A percentile compares a stretch with the other conserved stretches of the same genome.
Conservation (phyloP, 495 filamentous ascomycete genomes). For the Tetracladium marchalianum region DNA sequence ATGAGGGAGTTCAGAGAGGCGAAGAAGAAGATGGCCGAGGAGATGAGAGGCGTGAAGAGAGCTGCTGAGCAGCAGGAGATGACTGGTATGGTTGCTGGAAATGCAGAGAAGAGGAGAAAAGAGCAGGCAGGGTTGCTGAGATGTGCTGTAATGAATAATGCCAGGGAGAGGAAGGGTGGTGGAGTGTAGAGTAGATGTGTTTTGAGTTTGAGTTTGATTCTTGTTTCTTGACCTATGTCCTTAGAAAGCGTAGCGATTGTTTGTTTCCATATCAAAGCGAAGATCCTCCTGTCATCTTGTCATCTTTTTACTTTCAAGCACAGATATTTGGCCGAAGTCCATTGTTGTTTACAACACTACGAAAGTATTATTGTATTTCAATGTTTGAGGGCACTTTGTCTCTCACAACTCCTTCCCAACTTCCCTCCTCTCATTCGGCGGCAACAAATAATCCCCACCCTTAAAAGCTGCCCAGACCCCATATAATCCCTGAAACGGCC, state of each 20-base stretch:
- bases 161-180: not conserved
- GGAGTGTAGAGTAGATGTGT: too few relatives aligned
- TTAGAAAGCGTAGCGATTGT: too few relatives aligned
- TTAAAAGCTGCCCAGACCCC: slow-evolving; percentile 20
- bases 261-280: too few relatives aligned
- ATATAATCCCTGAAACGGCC: slow-evolving; percentile 25
- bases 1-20: slow-evolving; percentile 18
- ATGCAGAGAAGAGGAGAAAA: slow-evolving; percentile 1
- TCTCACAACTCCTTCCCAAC: not conserved
- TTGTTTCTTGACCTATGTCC: too few relatives aligned
- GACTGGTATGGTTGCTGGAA: slow-evolving; percentile 2
- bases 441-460: slow-evolving; percentile 24
- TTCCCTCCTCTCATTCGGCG: not conserved
- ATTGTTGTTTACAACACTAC: too few relatives aligned
- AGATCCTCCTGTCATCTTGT: too few relatives aligned
- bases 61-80: slow-evolving; percentile 1
- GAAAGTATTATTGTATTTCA: too few relatives aligned
- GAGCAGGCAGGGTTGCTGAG: slow-evolving; percentile 3
- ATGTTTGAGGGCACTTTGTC: too few relatives aligned
- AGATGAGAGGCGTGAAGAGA: slow-evolving; percentile 11
- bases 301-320: too few relatives aligned
- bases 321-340: too few relatives aligned
- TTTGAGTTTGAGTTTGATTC: too few relatives aligned
- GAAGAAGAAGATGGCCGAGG: slow-evolving; percentile 8
- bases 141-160: slow-evolving; percentile 7